Percentiles rank a stretch among this genome's conserved stretches.
Evolutionary conservation across 1,139 yeast species (phyloP).

Genomic region (Saccharomycopsis crataegensis): DNA sequence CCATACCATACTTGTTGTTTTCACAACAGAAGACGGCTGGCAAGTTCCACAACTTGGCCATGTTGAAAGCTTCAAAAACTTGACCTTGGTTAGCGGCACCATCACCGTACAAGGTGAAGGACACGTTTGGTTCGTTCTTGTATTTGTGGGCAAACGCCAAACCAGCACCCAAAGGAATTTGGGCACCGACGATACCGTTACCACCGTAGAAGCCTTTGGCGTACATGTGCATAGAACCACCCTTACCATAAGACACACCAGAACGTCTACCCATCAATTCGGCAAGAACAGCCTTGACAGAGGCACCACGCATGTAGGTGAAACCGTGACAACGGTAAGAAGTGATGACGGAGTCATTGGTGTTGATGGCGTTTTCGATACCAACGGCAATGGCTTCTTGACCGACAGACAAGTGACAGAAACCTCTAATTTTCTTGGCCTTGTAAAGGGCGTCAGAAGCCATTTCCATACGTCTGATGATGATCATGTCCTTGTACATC

Average conservation of each 20-base stretch:
- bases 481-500: slow-evolving; percentile 95
- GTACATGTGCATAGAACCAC: slow-evolving; percentile 99
- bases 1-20: slow-evolving; percentile 99
- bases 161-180: slow-evolving; percentile 97
- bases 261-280: slow-evolving; percentile 95
- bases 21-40: slow-evolving; percentile 95
- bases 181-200: slow-evolving; percentile 99
- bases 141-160: slow-evolving; percentile 96
- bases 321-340: slow-evolving; percentile 99
- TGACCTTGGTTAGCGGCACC: slow-evolving; percentile 99
- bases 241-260: slow-evolving; percentile 95
- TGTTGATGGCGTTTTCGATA: slow-evolving; percentile 87
- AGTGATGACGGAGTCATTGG: slow-evolving; percentile 82
- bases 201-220: slow-evolving; percentile 96
- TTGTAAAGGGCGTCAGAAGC: slow-evolving; percentile 96
- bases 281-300: slow-evolving; percentile 84
- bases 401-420: slow-evolving; percentile 98
- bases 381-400: slow-evolving; percentile 99
- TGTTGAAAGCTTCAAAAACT: slow-evolving; percentile 93
- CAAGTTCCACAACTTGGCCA: slow-evolving; percentile 98
- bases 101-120: slow-evolving; percentile 92
- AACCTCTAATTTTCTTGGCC: slow-evolving; percentile 97
- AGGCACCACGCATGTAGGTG: slow-evolving; percentile 91
- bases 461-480: slow-evolving; percentile 97
- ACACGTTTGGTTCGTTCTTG: slow-evolving; percentile 70